Percentiles rank a stretch among this genome's conserved stretches.
phyloP scores from a whole-genome alignment of 2,329 filamentous ascomycete genomes.

The Spiromastix sp. region DNA sequence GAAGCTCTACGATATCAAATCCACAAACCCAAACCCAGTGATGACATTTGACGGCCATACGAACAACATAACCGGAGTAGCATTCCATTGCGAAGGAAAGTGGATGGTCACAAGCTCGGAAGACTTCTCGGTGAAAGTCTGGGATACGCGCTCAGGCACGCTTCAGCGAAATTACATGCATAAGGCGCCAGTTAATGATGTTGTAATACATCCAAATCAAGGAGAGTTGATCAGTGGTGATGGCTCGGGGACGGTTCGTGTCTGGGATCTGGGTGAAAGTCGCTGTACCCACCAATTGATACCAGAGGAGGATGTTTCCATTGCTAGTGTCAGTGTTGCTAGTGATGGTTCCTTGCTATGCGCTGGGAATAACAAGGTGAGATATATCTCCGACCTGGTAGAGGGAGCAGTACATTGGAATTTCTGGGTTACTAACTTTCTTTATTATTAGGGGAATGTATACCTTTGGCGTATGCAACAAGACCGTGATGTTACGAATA shows the following conservation, averaged over 20 bases:
- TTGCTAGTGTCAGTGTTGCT: slow-evolving; percentile 90
- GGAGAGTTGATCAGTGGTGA: slow-evolving; percentile 97
- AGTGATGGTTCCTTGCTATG: slow-evolving; percentile 88
- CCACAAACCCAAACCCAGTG: slow-evolving; percentile 87
- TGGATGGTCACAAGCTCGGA: slow-evolving; percentile 99
- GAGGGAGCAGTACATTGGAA: background rate
- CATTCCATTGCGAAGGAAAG: slow-evolving; percentile 97
- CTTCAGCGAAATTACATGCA: slow-evolving; percentile 92
- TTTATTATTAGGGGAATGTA: slow-evolving; percentile 67
- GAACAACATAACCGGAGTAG: slow-evolving; percentile 89
- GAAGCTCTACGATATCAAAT: slow-evolving; percentile 98
- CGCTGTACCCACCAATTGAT: slow-evolving; percentile 94
- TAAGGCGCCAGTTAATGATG: slow-evolving; percentile 82
- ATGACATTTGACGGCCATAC: slow-evolving; percentile 94
- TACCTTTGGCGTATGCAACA: slow-evolving; percentile 95
- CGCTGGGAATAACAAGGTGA: slow-evolving; percentile 80
- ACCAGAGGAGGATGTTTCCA: slow-evolving; percentile 87
- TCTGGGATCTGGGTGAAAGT: slow-evolving; percentile 96
- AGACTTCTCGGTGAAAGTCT: slow-evolving; percentile 93
- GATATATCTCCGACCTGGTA: slow-evolving; percentile 12
- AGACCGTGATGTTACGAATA: slow-evolving; percentile 67
- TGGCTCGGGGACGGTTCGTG: slow-evolving; percentile 77
- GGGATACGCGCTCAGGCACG: slow-evolving; percentile 77
- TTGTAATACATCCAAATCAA: slow-evolving; percentile 99
- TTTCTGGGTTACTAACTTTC: no score